A percentile compares a stretch with the other conserved stretches of the same genome.
Evolutionary conservation across 192 early-diverging fungal genomes (phyloP).

Genomic region (Coemansia sp.): DNA sequence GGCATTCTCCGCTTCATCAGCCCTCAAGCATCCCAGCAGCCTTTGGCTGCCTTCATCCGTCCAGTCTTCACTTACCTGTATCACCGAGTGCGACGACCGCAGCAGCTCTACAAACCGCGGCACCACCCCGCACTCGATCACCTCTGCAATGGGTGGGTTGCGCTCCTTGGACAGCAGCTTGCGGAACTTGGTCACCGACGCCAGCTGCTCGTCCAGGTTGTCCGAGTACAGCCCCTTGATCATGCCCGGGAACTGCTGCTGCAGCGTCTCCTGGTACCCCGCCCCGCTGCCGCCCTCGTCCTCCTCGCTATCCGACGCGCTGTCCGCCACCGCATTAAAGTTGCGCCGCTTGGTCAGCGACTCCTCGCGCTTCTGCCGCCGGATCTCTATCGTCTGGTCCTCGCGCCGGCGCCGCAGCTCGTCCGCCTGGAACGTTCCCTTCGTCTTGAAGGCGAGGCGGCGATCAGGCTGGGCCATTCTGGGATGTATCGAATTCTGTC

Average conservation of each 20-base stretch:
- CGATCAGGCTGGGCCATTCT: conserved; percentile 49
- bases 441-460: conserved; percentile 79
- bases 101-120: conserved; percentile 94
- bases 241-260: conserved; percentile 74
- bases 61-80: conserved; percentile 77
- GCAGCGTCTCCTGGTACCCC: conserved; percentile 59
- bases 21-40: too few relatives aligned
- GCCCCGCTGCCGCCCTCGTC: conserved; percentile 66
- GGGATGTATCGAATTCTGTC: neutral
- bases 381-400: conserved; percentile 86
- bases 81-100: conserved; percentile 68
- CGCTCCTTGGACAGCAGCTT: conserved; percentile 92
- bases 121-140: conserved; percentile 89
- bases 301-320: conserved; percentile 67
- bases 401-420: conserved; percentile 90
- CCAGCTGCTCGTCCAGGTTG: conserved; percentile 71
- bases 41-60: too few relatives aligned
- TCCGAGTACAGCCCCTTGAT: conserved; percentile 71
- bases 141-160: conserved; percentile 95
- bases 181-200: conserved; percentile 82
- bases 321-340: conserved; percentile 51
- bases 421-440: conserved; percentile 79
- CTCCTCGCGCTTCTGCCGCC: conserved; percentile 95
- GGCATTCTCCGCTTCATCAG: too few relatives aligned
- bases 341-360: conserved; percentile 88